phyloP scores from a whole-genome alignment of 345 rosid genomes.

The Physaria fendleri region DNA sequence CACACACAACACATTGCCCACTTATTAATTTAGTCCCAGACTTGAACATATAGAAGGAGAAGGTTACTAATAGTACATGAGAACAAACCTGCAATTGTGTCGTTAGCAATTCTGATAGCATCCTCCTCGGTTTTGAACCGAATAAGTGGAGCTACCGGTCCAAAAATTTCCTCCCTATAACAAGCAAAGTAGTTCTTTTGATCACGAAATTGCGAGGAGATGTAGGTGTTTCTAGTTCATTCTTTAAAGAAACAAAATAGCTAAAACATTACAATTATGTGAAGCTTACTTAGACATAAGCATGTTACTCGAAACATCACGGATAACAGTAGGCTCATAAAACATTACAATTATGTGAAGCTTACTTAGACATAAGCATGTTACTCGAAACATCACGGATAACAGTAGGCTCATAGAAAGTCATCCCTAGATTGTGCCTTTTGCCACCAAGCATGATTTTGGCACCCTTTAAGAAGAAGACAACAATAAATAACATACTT shows the following conservation, averaged over 20 bases:
- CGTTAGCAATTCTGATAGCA: conserved; percentile 71
- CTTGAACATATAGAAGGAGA: background rate
- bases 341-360: too few species aligned
- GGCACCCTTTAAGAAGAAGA: conserved; percentile 65
- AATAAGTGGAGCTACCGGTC: conserved; percentile 92
- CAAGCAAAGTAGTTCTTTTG: background rate
- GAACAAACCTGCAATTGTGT: conserved; percentile 71
- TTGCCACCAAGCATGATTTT: conserved; percentile 84
- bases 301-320: conserved; percentile 63
- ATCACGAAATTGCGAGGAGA: background rate
- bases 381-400: conserved; percentile 54
- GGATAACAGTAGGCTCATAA: conserved; percentile 86
- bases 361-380: conserved; percentile 77
- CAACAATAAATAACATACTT: conserved; percentile 13
- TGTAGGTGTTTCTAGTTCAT: too few species aligned
- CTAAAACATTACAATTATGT: background rate
- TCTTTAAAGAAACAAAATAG: background rate
- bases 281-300: conserved; percentile 61
- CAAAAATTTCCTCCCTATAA: conserved; percentile 85
- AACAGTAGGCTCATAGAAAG: conserved; percentile 91
- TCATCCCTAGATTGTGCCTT: conserved; percentile 87
- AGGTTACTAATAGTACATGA: conserved; percentile 1
- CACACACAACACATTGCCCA: background rate
- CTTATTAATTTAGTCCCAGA: conserved; percentile 3
- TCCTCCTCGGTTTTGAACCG: conserved; percentile 87